phyloP scores from a whole-genome alignment of 805 yeast genomes.

The Saccharomyces kudriavzevii region DNA sequence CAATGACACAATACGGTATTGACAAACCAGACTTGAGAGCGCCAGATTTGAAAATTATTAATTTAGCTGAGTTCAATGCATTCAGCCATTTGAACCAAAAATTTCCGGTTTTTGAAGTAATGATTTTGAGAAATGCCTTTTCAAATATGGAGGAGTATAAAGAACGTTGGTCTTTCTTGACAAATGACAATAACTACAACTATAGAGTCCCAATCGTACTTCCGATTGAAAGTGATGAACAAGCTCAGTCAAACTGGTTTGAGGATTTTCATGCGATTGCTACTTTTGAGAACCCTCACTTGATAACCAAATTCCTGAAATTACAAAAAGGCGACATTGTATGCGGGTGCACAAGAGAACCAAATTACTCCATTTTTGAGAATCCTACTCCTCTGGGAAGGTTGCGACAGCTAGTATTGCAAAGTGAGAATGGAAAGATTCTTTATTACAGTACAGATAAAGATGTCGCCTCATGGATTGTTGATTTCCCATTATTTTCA shows the following conservation, averaged over 20 bases:
- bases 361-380: conserved; percentile 58
- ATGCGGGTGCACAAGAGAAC: conserved; percentile 64
- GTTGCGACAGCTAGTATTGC: conserved; percentile 66
- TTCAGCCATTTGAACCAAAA: conserved; percentile 31
- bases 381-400: conserved; percentile 93
- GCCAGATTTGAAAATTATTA: conserved; percentile 42
- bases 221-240: conserved; percentile 37
- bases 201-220: conserved; percentile 52
- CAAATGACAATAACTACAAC: conserved; percentile 39
- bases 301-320: conserved; percentile 31
- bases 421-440: conserved; percentile 37
- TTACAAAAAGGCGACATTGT: conserved; percentile 63
- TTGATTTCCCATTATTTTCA: conserved; percentile 85
- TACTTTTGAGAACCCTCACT: conserved; percentile 27
- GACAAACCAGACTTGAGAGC: conserved; percentile 88
- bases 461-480: conserved; percentile 70
- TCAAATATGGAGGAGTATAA: conserved; percentile 17
- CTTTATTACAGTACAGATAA: conserved; percentile 12
- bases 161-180: conserved; percentile 33
- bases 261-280: conserved; percentile 27
- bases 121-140: conserved; percentile 50
- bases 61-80: conserved; percentile 37
- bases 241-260: conserved; percentile 39
- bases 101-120: conserved; percentile 68
- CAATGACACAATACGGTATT: conserved; percentile 68